Evolutionary conservation across 23 red algal genomes (phyloP).

Genomic region (Gracilariopsis chorda): DNA sequence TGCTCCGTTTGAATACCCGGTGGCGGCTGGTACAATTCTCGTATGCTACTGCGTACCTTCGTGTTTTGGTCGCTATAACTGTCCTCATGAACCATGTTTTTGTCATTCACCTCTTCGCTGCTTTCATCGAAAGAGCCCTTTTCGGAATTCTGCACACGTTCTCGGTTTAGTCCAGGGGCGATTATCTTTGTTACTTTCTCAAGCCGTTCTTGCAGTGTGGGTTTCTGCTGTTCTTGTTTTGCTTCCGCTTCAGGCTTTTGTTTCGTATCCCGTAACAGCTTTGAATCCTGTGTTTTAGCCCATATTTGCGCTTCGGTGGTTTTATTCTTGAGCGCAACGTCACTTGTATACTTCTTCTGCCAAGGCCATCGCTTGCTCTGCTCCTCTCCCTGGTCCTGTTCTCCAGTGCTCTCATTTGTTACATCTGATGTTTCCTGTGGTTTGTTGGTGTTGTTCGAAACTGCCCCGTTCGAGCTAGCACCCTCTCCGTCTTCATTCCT

Average conservation of each 20-base stretch:
- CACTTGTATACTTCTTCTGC: not conserved
- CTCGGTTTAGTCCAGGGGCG: not conserved
- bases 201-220: not conserved
- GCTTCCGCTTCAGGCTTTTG: not conserved
- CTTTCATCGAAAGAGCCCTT: too few relatives aligned
- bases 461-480: not conserved
- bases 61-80: too few relatives aligned
- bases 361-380: not conserved
- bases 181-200: constrained; percentile 29
- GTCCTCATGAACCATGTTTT: too few relatives aligned
- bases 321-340: not conserved
- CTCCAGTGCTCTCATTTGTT: not conserved
- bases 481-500: not conserved
- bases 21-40: constrained; percentile 28
- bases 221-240: not conserved
- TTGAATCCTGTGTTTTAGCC: too few relatives aligned
- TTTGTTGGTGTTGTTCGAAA: not conserved
- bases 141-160: not conserved
- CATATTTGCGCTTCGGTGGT: too few relatives aligned
- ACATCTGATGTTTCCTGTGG: not conserved
- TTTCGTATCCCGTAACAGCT: too few relatives aligned
- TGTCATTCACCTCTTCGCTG: too few relatives aligned
- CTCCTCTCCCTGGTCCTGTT: not conserved
- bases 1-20: not conserved
- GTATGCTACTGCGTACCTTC: not conserved